Evolutionary conservation across 2,329 filamentous ascomycete species (phyloP).

Genomic region (Penicillium sp.): DNA sequence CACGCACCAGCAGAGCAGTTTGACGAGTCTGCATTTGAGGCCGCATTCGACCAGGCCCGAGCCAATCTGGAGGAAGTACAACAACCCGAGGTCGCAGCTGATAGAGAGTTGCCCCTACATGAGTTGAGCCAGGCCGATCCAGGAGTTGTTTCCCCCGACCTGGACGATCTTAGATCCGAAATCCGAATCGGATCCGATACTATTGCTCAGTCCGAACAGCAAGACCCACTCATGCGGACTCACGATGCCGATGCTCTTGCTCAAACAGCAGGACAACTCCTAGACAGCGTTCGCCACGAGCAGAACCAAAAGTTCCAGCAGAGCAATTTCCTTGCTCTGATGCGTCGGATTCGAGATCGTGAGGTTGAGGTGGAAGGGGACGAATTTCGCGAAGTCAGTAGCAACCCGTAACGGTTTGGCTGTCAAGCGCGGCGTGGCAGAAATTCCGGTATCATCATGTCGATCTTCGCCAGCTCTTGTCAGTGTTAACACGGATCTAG

Average conservation of each 20-base stretch:
- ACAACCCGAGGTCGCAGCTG: conserved; percentile 18
- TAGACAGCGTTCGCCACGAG: conserved; percentile 71
- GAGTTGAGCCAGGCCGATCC: conserved; percentile 24
- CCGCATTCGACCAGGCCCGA: conserved; percentile 48
- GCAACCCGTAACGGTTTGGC: conserved; percentile 44
- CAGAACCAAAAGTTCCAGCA: conserved; percentile 75
- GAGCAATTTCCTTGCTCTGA: conserved; percentile 75
- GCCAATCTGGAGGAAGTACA: conserved; percentile 40
- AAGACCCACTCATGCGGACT: conserved; percentile 35
- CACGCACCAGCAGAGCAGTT: conserved; percentile 37
- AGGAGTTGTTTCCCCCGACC: neutral
- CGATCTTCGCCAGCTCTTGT: conserved; percentile 32
- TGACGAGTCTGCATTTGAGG: conserved; percentile 52
- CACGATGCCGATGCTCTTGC: conserved; percentile 70
- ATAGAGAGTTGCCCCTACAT: conserved; percentile 16
- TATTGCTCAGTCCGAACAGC: conserved; percentile 42
- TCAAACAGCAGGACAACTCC: conserved; percentile 70
- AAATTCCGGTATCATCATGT: conserved; percentile 42
- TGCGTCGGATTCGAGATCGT: conserved; percentile 73
- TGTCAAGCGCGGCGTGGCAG: conserved; percentile 41
- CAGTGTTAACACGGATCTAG: conserved; percentile 43
- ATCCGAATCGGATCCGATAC: conserved; percentile 50
- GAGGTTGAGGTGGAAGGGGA: conserved; percentile 76
- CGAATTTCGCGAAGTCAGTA: conserved; percentile 54
- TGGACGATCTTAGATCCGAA: neutral